Conservation (phyloP, 1,139 yeast species). For the Diutina neorugosa region DNA sequence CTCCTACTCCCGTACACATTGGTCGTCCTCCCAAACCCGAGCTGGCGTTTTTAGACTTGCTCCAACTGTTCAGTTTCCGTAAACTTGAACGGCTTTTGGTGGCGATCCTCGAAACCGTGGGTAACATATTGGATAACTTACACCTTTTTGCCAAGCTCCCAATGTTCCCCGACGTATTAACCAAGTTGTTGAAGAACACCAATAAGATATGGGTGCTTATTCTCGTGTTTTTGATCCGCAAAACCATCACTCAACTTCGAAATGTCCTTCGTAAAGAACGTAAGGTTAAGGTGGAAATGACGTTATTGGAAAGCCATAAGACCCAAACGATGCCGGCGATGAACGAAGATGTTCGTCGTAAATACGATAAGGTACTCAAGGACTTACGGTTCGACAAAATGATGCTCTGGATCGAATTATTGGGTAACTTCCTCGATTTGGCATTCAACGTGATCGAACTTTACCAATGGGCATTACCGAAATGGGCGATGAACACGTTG, state of each 20-base stretch:
- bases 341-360: constrained; percentile 18
- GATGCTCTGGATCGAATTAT: constrained; percentile 30
- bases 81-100: constrained; percentile 21
- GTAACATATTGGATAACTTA: constrained; percentile 31
- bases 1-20: constrained; percentile 4
- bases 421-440: constrained; percentile 34
- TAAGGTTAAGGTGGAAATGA: constrained; percentile 27
- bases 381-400: constrained; percentile 33
- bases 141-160: constrained; percentile 32
- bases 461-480: constrained; percentile 25
- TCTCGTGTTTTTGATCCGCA: constrained; percentile 29
- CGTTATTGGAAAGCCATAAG: constrained; percentile 16
- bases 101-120: constrained; percentile 23
- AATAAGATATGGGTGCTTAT: constrained; percentile 35
- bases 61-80: constrained; percentile 13
- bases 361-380: constrained; percentile 29
- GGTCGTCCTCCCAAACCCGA: neutral
- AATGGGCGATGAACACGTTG: constrained; percentile 32
- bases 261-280: constrained; percentile 28
- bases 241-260: constrained; percentile 30
- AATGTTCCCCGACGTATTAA: constrained; percentile 26
- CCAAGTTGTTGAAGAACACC: constrained; percentile 27
- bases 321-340: constrained; percentile 15
- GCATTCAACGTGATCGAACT: constrained; percentile 30
- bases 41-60: neutral